These are phyloP conservation scores for Leccinellum rugosiceps DNA, from an alignment of 768 basidiomycete genomes.

Conservation along the genomic window DNA sequence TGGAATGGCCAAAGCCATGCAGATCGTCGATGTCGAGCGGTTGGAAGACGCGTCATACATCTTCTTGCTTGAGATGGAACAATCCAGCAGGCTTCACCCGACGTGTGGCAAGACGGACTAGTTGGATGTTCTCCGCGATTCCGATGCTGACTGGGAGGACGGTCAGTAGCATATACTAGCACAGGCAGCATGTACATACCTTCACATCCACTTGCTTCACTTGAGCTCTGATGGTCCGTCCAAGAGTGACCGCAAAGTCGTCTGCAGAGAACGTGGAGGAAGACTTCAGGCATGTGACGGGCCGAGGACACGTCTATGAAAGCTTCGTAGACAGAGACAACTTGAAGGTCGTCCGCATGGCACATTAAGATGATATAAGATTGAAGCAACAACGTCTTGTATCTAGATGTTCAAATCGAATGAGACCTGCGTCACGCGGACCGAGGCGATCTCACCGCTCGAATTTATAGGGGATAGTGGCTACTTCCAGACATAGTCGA, in stretches of 20 bases:
- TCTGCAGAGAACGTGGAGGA: conserved; percentile 22
- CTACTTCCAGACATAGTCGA: conserved; percentile 65
- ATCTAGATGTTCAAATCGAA: conserved; percentile 43
- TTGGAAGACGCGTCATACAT: conserved; percentile 53
- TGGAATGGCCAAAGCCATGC: conserved; percentile 81
- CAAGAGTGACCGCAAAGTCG: conserved; percentile 74
- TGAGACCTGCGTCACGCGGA: neutral
- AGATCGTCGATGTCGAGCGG: conserved; percentile 76
- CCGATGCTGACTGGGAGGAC: conserved; percentile 78
- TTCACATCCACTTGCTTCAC: conserved; percentile 74
- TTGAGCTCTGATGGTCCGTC: conserved; percentile 75
- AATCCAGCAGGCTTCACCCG: conserved; percentile 89
- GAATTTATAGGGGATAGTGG: conserved; percentile 93
- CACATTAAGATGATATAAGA: conserved; percentile 94
- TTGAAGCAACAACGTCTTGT: conserved; percentile 76
- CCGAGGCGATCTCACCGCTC: conserved; percentile 50
- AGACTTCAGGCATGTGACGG: conserved; percentile 38
- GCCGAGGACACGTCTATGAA: conserved; percentile 80
- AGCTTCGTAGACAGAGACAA: conserved; percentile 95
- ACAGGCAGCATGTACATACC: conserved; percentile 38
- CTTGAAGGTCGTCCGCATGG: conserved; percentile 88
- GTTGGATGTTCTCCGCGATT: conserved; percentile 85
- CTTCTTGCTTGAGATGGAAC: conserved; percentile 62
- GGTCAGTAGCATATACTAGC: neutral
- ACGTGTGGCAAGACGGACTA: conserved; percentile 89